Percentiles rank a stretch among this genome's conserved stretches.
Conservation (phyloP, 2,329 filamentous ascomycete genomes). For the Juglanconis juglandina region DNA sequence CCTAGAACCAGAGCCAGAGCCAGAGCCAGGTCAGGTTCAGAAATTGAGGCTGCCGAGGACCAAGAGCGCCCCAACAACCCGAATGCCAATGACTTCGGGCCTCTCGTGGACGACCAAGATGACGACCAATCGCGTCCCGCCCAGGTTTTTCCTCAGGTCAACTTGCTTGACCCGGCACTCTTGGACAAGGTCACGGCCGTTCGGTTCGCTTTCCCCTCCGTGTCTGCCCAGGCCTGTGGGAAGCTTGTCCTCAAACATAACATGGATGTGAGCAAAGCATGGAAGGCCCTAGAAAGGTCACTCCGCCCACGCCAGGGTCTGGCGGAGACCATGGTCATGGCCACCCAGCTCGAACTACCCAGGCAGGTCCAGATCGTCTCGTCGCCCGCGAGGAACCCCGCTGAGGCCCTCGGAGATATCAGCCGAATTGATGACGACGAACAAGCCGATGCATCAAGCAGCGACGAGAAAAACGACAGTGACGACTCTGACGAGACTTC, state of each 20-base stretch:
- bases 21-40: not conserved
- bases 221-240: slow-evolving; percentile 33
- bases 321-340: slow-evolving; percentile 17
- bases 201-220: slow-evolving; percentile 41
- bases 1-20: not conserved
- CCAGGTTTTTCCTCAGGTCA: not conserved
- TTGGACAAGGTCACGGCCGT: slow-evolving; percentile 18
- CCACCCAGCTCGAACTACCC: slow-evolving; percentile 15
- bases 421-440: slow-evolving; percentile 13
- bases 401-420: slow-evolving; percentile 5
- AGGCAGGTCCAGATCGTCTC: slow-evolving; percentile 19
- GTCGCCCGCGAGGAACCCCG: slow-evolving; percentile 9
- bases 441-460: not conserved
- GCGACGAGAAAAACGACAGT: slow-evolving; percentile 18
- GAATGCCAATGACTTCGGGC: slow-evolving; percentile 19
- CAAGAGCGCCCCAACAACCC: slow-evolving; percentile 4
- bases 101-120: not conserved
- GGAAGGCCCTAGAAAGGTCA: slow-evolving; percentile 31
- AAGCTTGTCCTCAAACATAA: slow-evolving; percentile 28
- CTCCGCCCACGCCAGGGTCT: slow-evolving; percentile 28
- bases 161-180: slow-evolving; percentile 2
- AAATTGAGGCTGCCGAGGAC: not conserved
- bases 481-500: slow-evolving; percentile 14
- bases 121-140: not conserved
- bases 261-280: slow-evolving; percentile 36